A percentile compares a stretch with the other conserved stretches of the same genome.
These are phyloP conservation scores for Jatropha podagrica DNA, from an alignment of 441 rosid species.

Conservation along the genomic window DNA sequence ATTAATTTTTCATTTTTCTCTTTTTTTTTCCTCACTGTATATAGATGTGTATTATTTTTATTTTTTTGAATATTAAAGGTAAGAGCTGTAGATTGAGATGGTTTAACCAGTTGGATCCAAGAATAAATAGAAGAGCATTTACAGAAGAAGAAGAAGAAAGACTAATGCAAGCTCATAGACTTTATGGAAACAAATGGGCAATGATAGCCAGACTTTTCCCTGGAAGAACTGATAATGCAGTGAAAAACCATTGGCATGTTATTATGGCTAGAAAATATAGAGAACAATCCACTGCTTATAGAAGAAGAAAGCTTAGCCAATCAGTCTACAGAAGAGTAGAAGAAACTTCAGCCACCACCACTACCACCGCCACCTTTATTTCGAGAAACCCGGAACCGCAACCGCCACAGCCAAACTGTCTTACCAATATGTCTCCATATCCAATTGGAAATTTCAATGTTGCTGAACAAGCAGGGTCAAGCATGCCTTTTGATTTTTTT, in stretches of 20 bases:
- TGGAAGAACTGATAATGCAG: constrained; percentile 87
- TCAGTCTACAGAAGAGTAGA: constrained; percentile 38
- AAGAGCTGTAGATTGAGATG: constrained; percentile 87
- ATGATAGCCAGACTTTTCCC: constrained; percentile 89
- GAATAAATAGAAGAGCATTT: constrained; percentile 75
- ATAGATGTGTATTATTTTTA: neutral
- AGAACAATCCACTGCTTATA: constrained; percentile 64
- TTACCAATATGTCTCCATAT: constrained; percentile 29
- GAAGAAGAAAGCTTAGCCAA: constrained; percentile 60
- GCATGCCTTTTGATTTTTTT: constrained; percentile 54
- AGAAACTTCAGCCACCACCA: constrained; percentile 24
- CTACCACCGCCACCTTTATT: constrained; percentile 9
- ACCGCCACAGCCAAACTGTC: constrained; percentile 25
- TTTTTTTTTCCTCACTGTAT: neutral
- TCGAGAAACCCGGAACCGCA: constrained; percentile 26
- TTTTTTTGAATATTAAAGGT: constrained; percentile 34
- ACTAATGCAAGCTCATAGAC: constrained; percentile 75
- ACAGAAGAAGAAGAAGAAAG: constrained; percentile 85
- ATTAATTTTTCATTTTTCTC: neutral
- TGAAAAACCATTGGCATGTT: constrained; percentile 93
- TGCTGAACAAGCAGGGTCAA: constrained; percentile 28
- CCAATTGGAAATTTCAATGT: constrained; percentile 39
- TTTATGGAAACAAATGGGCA: constrained; percentile 93
- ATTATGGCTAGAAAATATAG: constrained; percentile 83
- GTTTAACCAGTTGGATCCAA: constrained; percentile 90